Evolutionary conservation across 441 rosid species (phyloP), one percentile per base, ranked within the genome.

Genomic region (Pelargonium citronellum): DNA sequence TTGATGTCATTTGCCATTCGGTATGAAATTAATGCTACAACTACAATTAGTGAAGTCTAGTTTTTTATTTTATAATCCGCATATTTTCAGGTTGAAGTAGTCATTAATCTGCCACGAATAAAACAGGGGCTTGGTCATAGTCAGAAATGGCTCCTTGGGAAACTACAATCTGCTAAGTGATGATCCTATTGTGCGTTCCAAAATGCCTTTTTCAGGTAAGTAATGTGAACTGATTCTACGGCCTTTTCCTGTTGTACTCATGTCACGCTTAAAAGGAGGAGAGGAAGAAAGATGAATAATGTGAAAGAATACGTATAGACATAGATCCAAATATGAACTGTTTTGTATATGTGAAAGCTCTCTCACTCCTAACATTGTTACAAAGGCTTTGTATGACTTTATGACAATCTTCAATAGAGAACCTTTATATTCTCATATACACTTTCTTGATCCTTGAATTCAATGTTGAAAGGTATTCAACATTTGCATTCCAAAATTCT

Each of bases 31-130:
- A 4, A 27, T 27, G 30, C 1, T 27, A 4, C 30, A 27, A 4
- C 30, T 27, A 27, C 3, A 27, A 27, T 27, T 27, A 27, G 30
- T 4, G 3, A 27, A 27, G 30, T 27, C 30, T 27, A 27, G 30
- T 27, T 27, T 27, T 27, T 27, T 27, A 27, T 27, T n/a, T 27
- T 27, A 27, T 27, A 27, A 27, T 0, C 30, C 3, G 49, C 49
- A 7, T 55, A 55, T 55, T 16, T 53, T 55, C 62, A 55, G 62
- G 62, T 55, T 55, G 62, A 17, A 55, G 16, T 49, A 49, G 16
- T 49, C 17, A 1, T 13, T 22, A 20, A 55, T 55, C 30, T 27
- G 30, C 30, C 30, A 16, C 62, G 19, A 9, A 55, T 7, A 16
- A 17, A 3, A 17, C 10, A 11, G 62, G 12, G 16, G 62, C 16